Percentiles rank a stretch among this genome's conserved stretches.
Evolutionary conservation across 2,329 filamentous ascomycete species (phyloP).

Genomic region (Colletotrichum lini): DNA sequence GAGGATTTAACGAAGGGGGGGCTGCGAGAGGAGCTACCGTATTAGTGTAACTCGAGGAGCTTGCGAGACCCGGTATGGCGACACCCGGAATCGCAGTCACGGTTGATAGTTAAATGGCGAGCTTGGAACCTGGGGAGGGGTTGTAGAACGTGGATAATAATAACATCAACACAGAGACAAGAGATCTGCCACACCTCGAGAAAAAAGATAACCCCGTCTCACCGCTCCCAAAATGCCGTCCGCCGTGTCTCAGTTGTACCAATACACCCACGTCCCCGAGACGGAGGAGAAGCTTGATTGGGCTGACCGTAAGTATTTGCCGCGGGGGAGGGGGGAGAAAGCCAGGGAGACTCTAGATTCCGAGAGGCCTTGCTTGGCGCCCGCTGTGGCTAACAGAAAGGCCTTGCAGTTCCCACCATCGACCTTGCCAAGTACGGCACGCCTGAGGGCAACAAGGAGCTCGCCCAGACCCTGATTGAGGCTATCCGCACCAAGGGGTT

Average conservation of each 20-base stretch:
- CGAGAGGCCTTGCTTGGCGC: not conserved
- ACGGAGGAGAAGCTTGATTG: slow-evolving; percentile 55
- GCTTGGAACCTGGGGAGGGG: slow-evolving; percentile 24
- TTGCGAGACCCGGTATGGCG: not conserved
- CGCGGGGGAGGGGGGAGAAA: no score
- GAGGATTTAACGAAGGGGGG: not conserved
- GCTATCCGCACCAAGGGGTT: slow-evolving; percentile 58
- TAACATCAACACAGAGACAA: not conserved
- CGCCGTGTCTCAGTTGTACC: slow-evolving; percentile 49
- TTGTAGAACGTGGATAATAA: not conserved
- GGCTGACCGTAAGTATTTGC: slow-evolving; percentile 51
- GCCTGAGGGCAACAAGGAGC: slow-evolving; percentile 48
- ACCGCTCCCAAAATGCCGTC: slow-evolving; percentile 50
- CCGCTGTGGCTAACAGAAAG: not conserved
- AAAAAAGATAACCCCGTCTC: slow-evolving; percentile 18
- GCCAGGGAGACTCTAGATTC: not conserved
- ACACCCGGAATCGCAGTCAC: slow-evolving; percentile 16
- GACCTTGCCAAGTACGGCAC: slow-evolving; percentile 54
- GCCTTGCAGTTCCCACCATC: slow-evolving; percentile 49
- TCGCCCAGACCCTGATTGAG: slow-evolving; percentile 50
- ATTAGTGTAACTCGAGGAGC: not conserved
- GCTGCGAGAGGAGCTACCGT: not conserved
- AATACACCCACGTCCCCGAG: slow-evolving; percentile 54
- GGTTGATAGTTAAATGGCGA: slow-evolving; percentile 34
- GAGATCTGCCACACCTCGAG: not conserved